phyloP scores from a whole-genome alignment of 805 yeast genomes.

The Helenozyma rhizophorensis region DNA sequence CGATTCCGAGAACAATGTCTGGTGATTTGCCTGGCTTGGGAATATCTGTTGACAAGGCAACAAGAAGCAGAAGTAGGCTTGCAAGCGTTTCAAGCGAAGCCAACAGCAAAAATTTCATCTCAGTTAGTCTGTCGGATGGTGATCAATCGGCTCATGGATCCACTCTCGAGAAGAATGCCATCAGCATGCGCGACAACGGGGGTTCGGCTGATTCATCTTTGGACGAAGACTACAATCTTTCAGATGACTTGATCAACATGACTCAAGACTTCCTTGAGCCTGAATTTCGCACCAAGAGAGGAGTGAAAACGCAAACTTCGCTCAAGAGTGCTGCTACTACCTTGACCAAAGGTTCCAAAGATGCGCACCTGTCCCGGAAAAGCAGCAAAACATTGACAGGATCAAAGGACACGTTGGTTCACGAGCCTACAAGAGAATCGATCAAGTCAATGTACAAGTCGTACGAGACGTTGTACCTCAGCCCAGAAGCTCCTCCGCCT shows the following conservation, averaged over 20 bases:
- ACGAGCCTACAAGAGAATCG: constrained; percentile 14
- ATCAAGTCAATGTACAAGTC: constrained; percentile 24
- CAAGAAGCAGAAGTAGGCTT: constrained; percentile 1
- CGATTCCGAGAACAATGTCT: constrained; percentile 20
- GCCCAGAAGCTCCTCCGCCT: constrained; percentile 1
- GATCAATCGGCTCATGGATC: constrained; percentile 18
- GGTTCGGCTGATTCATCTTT: constrained; percentile 18
- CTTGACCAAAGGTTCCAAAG: no score
- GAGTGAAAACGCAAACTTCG: no score
- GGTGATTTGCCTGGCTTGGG: constrained; percentile 26
- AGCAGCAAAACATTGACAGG: no score
- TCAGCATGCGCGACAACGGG: constrained; percentile 17
- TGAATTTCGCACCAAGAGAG: neutral
- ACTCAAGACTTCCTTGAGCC: constrained; percentile 2
- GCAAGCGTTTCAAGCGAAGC: constrained; percentile 1
- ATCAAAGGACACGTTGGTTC: constrained; percentile 26
- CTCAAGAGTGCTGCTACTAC: no score
- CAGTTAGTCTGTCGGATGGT: constrained; percentile 16
- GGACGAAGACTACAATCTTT: constrained; percentile 14
- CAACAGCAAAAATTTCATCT: constrained; percentile 13
- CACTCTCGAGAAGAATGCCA: constrained; percentile 20
- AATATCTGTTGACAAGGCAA: constrained; percentile 3
- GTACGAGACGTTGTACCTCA: constrained; percentile 17
- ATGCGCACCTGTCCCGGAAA: no score
- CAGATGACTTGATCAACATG: constrained; percentile 6